Evolutionary conservation across 768 basidiomycete species (phyloP), one percentile per base, ranked within the genome.

Genomic region (Hortiboletus campestris): DNA sequence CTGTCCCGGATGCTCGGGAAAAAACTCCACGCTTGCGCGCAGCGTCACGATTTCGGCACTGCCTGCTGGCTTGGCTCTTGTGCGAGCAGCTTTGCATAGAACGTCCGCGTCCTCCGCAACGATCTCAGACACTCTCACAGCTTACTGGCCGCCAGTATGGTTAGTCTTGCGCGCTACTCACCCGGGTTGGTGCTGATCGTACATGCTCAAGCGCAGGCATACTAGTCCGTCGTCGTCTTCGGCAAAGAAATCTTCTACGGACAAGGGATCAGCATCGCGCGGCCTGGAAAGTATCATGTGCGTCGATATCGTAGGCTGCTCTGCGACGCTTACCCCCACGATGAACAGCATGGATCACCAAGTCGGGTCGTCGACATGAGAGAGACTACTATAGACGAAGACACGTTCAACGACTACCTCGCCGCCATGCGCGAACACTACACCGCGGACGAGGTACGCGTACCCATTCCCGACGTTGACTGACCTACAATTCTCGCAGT

Each of bases 201-300:
- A 41, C 40, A 43, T 29, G 38, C 39, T 51, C 40, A 62, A 58
- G 51, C 56, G 46, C 60, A 91, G 93, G 94, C 95, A 98, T 72
- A 96, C 95, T n/a, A n/a, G 0, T 93, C 91, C 16, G 81, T 98
- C 20, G 94, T 97, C 44, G 85, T 88, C 4, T 97, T 84, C 69
- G 85, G 84, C 2, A 85, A 86, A 63, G 95, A 98, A 67, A 74
- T 91, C 28, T 96, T 91, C 64, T 98, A 94, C 69, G 94, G 95
- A 3, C 90, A 85, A 62, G 95, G 95, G 2, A 94, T 98, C 54
- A 73, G 65, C 46, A 80, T 81, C 22, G 84, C 88, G 0, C 61
- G 63, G 1, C 94, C 95, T 0, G 94, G 94, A 14, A 78, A 75
- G 61, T 94, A 94, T 3, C 92, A 94, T 75, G 91, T 91, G 68